Evolutionary conservation across 2,329 filamentous ascomycete species (phyloP).

Genomic region (Lasiodiplodia sp.): DNA sequence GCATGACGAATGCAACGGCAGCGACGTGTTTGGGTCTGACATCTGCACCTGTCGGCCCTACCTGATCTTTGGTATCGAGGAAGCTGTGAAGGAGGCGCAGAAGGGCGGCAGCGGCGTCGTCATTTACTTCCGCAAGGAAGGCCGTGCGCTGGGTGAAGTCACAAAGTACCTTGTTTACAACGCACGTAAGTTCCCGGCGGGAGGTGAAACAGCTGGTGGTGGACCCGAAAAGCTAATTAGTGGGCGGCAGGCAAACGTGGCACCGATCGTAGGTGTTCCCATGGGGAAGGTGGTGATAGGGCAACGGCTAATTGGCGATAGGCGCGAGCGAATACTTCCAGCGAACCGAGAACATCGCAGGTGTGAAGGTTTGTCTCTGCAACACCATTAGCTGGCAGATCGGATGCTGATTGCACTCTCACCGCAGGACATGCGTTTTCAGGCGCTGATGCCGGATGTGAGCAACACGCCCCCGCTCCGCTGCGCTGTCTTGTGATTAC

Average conservation of each 20-base stretch:
- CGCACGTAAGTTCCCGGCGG: conserved; percentile 50
- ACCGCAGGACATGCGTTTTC: conserved; percentile 81
- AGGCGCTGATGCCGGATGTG: conserved; percentile 91
- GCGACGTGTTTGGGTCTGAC: conserved; percentile 96
- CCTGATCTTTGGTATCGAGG: conserved; percentile 94
- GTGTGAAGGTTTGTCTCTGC: conserved; percentile 68
- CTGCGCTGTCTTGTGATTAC: conserved; percentile 13
- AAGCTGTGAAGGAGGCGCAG: conserved; percentile 96
- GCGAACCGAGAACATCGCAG: conserved; percentile 96
- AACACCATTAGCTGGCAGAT: conserved; percentile 18
- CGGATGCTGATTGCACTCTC: conserved; percentile 31
- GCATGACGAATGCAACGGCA: conserved; percentile 91
- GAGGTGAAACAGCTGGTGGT: not conserved
- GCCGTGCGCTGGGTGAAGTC: conserved; percentile 90
- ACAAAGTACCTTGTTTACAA: conserved; percentile 89
- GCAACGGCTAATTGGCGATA: conserved; percentile 19
- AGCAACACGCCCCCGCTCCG: conserved; percentile 34
- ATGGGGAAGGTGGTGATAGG: conserved; percentile 18
- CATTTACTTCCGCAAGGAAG: conserved; percentile 99
- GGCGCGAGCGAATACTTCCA: conserved; percentile 90
- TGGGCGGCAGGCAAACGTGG: conserved; percentile 66
- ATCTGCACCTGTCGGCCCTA: conserved; percentile 98
- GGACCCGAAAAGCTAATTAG: conserved; percentile 2
- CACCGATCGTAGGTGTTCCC: conserved; percentile 60
- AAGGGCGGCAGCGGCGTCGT: conserved; percentile 92